These are phyloP conservation scores for Luffa aegyptiaca DNA, from an alignment of 306 rosid species.

Conservation along the genomic window DNA sequence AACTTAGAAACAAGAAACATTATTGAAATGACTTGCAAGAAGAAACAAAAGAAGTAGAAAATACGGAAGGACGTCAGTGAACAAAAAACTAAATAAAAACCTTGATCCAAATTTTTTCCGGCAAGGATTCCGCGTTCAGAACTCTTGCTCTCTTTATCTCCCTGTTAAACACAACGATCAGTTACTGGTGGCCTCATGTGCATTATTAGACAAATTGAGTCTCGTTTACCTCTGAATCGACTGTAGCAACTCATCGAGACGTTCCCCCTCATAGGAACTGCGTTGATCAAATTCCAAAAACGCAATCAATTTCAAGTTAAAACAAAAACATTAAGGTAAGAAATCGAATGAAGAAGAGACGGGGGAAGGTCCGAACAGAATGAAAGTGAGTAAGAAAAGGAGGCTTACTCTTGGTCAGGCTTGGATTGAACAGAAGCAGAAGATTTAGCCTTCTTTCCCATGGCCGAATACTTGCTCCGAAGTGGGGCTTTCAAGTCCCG, in stretches of 20 bases:
- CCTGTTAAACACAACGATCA: constrained; percentile 19
- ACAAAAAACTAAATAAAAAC: constrained; percentile 17
- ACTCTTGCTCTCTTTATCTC: constrained; percentile 37
- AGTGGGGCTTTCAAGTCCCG: neutral
- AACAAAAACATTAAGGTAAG: neutral
- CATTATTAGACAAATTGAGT: neutral
- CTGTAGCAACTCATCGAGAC: constrained; percentile 38
- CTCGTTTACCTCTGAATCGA: constrained; percentile 38
- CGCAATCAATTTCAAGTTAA: neutral
- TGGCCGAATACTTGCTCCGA: neutral
- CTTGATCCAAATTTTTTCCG: constrained; percentile 81
- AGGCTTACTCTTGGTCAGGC: neutral
- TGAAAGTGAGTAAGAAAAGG: neutral
- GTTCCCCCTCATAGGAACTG: constrained; percentile 53
- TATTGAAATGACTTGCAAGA: neutral
- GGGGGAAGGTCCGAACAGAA: neutral
- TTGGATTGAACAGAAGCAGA: neutral
- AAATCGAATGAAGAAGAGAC: neutral
- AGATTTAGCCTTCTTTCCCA: constrained; percentile 3
- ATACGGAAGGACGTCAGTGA: neutral
- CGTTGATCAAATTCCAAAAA: constrained; percentile 3
- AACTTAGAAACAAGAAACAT: neutral
- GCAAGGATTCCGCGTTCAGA: constrained; percentile 37
- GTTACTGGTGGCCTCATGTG: neutral
- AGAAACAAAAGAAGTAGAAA: neutral